Conservation (phyloP, 805 yeast genomes). For the Jamesozyma spencerorum region DNA sequence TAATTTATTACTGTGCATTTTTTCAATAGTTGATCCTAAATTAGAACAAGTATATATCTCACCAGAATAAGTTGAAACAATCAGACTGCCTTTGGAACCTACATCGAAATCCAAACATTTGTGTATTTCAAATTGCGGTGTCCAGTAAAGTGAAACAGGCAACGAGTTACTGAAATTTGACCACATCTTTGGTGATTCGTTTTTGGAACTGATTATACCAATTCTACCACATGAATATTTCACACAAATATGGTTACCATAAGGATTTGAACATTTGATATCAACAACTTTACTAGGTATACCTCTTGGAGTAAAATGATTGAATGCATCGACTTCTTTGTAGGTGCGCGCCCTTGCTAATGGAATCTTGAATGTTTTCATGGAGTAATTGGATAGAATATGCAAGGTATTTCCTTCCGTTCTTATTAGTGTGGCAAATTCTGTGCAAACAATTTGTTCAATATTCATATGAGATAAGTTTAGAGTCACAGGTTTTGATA, state of each 20-base stretch:
- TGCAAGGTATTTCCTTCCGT: slow-evolving; percentile 52
- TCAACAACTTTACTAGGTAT: slow-evolving; percentile 25
- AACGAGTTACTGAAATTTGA: slow-evolving; percentile 34
- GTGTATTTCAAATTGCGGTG: slow-evolving; percentile 45
- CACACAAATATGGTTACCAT: slow-evolving; percentile 39
- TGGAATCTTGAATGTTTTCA: slow-evolving; percentile 40
- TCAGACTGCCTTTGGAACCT: slow-evolving; percentile 56
- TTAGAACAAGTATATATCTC: slow-evolving; percentile 39
- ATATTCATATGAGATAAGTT: slow-evolving; percentile 30
- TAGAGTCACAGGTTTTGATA: slow-evolving; percentile 13
- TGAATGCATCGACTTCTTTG: slow-evolving; percentile 28
- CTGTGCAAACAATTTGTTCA: slow-evolving; percentile 52
- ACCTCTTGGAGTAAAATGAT: slow-evolving; percentile 28
- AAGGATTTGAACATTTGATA: slow-evolving; percentile 23
- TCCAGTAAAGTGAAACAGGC: slow-evolving; percentile 50
- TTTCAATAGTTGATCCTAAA: slow-evolving; percentile 11
- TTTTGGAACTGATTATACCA: slow-evolving; percentile 25
- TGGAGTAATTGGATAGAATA: slow-evolving; percentile 48
- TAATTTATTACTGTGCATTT: slow-evolving; percentile 29
- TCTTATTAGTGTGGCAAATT: slow-evolving; percentile 58
- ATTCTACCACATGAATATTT: slow-evolving; percentile 55
- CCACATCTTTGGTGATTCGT: slow-evolving; percentile 21
- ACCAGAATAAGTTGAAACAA: slow-evolving; percentile 63
- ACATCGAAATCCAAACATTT: slow-evolving; percentile 50
- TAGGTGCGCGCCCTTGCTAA: slow-evolving; percentile 22